Base-by-base conservation (phyloP, 805 yeast genomes). In the Yarrowia sp. region DNA sequence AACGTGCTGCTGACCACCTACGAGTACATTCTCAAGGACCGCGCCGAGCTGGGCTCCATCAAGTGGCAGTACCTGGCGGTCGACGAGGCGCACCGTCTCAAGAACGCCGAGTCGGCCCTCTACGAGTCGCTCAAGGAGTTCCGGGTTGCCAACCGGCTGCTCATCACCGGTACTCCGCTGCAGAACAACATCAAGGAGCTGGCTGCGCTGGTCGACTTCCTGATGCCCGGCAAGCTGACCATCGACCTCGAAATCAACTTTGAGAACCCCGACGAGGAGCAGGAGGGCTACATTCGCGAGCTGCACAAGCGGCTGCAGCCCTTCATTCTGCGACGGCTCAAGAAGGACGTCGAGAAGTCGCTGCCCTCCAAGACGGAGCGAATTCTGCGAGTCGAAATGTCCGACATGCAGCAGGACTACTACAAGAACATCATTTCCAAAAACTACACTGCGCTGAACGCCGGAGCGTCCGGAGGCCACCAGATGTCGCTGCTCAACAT, bases 11-110 rank as follows among this genome's bases (percentile, higher is more conserved):
- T 94, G 66, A 94, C 99, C 1, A 94, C 99, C 2, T 94, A 94
- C 72, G 99, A 94, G 76, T 94, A 94, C 72, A 92, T 94, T 66
- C 80, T 94, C 71, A 94, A 94, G 70, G 99, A 94, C 73, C 80
- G 91, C 42, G 67, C 78, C 22, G 96, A 88, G 64, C 80, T 94
- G 58, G 96, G 97, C 4, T 72, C 83, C 27, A 82, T 94, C 63
- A 87, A 82, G 72, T 94, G 99, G 99, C 97, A 92, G 72, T 94
- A 87, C 71, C 76, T 96, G 67, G 99, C 99, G 2, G 98, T 94
- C 24, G 99, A 94, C 74, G 99, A 94, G 76, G 99, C 99, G 5
- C 99, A 94, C 76, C 82, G 99, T 71, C 80, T 94, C 71, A 94
- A 94, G 69, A 94, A 94, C 71, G 89, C 97, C 0, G 97, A 92